Base-by-base conservation (phyloP, 306 rosid species). In the Dalbergia oliveri region DNA sequence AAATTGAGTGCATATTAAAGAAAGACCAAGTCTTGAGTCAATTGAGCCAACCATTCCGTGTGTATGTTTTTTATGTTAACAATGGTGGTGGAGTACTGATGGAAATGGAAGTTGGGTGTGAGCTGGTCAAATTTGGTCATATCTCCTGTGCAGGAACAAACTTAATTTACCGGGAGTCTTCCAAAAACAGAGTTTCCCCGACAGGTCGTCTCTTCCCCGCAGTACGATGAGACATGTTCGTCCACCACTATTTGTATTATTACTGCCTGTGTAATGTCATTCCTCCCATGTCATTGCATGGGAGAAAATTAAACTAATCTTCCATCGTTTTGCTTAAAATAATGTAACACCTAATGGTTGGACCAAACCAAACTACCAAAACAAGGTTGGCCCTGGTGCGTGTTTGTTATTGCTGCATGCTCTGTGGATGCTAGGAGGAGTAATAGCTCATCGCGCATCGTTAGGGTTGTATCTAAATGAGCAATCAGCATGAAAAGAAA, bases 141-240 rank as follows among this genome's bases (percentile, higher is more conserved):
- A 35, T 61, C 21, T 51, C 65, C 80, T 56, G 15, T 64, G 35
- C 43, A 49, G 73, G 31, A 26, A 26, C 31, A 67, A 56, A 31
- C 45, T 16, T 60, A 45, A 50, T 44, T 58, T 78, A 45, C 26
- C 26, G 3, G 13, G 82, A 70, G 70, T 60, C 65, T 68, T 69
- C 82, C 34, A 26, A 21, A 49, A 69, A 14, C 69, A 57, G 21
- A 59, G 82, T 41, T 69, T 5, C 26, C 35, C 71, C 77, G 82
- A 79, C 82, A 79, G 16, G 16, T 44, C 51, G 51, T 33, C 77
- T 57, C 37, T 69, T 78, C 45, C 69, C 82, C 82, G 54, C 77
- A 33, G 26, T 58, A 69, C 76, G 47, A 68, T 59, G 62, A 44
- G 13, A 59, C 69, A 33, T 49, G 62, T 61, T 78, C 49, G 49